These are phyloP conservation scores for Chaetomium sp. DNA, from an alignment of 2,329 filamentous ascomycete species.

Conservation along the genomic window DNA sequence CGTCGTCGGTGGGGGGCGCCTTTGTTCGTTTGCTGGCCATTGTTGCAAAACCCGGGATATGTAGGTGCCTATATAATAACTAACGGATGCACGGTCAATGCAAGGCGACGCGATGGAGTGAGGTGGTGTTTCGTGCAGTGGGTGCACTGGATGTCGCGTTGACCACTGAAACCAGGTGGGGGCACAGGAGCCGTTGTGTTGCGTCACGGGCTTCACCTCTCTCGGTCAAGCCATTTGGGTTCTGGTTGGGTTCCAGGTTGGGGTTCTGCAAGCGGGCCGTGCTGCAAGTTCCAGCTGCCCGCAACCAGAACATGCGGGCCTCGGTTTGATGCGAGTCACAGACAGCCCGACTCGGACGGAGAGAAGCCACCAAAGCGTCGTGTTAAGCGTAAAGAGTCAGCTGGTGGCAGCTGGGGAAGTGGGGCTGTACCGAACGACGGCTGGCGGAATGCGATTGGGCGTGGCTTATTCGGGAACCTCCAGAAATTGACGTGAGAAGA, in stretches of 20 bases:
- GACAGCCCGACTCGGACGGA: neutral
- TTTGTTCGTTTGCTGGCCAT: constrained; percentile 66
- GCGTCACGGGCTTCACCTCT: constrained; percentile 5
- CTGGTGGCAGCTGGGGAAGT: constrained; percentile 29
- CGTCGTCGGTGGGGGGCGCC: constrained; percentile 59
- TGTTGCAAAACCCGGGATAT: constrained; percentile 29
- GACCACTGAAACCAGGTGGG: neutral
- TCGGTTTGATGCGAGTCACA: neutral
- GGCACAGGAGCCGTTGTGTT: neutral
- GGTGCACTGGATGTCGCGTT: neutral
- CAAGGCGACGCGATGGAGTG: neutral
- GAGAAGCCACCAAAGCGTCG: neutral
- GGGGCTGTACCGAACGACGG: constrained; percentile 21
- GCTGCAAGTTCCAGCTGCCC: neutral
- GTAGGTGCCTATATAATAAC: neutral
- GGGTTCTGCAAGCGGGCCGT: constrained; percentile 9
- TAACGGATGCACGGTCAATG: neutral
- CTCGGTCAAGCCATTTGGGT: neutral
- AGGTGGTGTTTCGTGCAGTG: neutral
- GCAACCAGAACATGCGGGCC: neutral
- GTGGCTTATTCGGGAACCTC: constrained; percentile 36
- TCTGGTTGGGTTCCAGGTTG: constrained; percentile 15
- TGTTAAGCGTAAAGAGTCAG: constrained; percentile 7
- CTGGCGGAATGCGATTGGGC: constrained; percentile 25
- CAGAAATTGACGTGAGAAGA: constrained; percentile 38